These are phyloP conservation scores for Cryphonectria nitschkei DNA, from an alignment of 2,329 filamentous ascomycete species.

Conservation along the genomic window DNA sequence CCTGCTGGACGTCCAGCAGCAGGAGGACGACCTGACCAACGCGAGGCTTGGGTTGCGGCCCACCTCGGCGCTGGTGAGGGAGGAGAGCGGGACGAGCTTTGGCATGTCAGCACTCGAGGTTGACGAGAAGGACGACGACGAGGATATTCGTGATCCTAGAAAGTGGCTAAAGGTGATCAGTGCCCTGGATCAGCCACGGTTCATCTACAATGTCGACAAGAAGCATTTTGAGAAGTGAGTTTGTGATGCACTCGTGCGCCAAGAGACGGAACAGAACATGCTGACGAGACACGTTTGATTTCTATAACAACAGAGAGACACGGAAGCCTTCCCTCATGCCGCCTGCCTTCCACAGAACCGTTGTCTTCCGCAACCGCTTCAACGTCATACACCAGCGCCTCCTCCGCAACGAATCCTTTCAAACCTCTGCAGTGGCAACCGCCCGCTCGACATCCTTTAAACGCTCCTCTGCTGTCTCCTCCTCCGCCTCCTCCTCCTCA, in stretches of 20 bases:
- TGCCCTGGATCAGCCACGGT: conserved; percentile 83
- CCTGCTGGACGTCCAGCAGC: conserved; percentile 59
- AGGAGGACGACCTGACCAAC: conserved; percentile 56
- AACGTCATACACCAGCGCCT: conserved; percentile 91
- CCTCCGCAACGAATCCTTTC: conserved; percentile 90
- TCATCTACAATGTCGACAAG: conserved; percentile 76
- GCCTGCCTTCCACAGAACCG: conserved; percentile 77
- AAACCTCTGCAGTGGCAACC: conserved; percentile 74
- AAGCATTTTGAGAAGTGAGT: conserved; percentile 86
- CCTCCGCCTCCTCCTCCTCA: conserved; percentile 40
- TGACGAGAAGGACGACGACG: conserved; percentile 58
- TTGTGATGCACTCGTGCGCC: not conserved
- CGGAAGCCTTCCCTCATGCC: conserved; percentile 74
- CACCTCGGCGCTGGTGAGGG: conserved; percentile 48
- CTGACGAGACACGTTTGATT: conserved; percentile 8
- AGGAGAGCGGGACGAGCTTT: conserved; percentile 70
- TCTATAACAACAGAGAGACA: conserved; percentile 52
- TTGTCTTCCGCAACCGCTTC: conserved; percentile 86
- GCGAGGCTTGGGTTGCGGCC: conserved; percentile 61
- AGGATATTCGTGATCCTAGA: conserved; percentile 68
- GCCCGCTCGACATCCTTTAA: conserved; percentile 58
- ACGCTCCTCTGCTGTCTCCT: conserved; percentile 45
- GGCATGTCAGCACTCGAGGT: conserved; percentile 58
- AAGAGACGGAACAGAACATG: not conserved
- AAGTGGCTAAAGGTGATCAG: conserved; percentile 83